phyloP scores from a whole-genome alignment of 2,329 filamentous ascomycete genomes.

The Zalaria obscura region DNA sequence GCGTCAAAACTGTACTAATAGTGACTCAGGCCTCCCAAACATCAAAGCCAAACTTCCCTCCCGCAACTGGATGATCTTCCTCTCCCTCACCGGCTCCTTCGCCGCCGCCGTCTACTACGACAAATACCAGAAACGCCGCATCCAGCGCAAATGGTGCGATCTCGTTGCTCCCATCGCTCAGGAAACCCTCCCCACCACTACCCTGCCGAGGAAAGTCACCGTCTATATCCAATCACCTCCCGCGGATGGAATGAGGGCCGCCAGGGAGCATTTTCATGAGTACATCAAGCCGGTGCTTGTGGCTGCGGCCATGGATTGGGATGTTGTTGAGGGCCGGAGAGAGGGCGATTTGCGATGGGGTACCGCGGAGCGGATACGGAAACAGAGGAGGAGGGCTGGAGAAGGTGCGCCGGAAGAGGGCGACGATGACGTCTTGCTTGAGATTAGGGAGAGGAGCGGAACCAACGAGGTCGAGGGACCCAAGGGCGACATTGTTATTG shows the following conservation, averaged over 20 bases:
- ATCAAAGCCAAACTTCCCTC: constrained; percentile 77
- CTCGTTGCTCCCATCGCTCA: constrained; percentile 72
- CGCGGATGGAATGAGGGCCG: constrained; percentile 65
- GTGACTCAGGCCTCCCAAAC: constrained; percentile 55
- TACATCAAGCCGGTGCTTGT: constrained; percentile 90
- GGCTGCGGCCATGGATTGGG: constrained; percentile 84
- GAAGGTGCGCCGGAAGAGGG: constrained; percentile 35
- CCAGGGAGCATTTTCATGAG: constrained; percentile 91
- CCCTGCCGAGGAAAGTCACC: constrained; percentile 71
- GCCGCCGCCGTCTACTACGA: constrained; percentile 79
- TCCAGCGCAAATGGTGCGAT: constrained; percentile 74
- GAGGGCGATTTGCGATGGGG: constrained; percentile 87
- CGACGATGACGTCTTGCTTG: constrained; percentile 27
- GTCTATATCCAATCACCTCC: constrained; percentile 78
- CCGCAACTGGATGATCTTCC: constrained; percentile 96
- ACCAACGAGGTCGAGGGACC: constrained; percentile 59
- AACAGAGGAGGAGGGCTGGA: constrained; percentile 44
- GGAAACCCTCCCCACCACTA: constrained; percentile 56
- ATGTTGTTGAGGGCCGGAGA: constrained; percentile 80
- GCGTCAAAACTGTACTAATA: constrained; percentile 5
- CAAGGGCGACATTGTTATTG: constrained; percentile 76
- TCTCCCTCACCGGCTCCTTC: constrained; percentile 63
- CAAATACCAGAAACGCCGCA: constrained; percentile 73
- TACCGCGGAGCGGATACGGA: constrained; percentile 73
- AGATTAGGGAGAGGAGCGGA: constrained; percentile 48